Conservation (phyloP, 2,329 filamentous ascomycete species). For the Polytolypa hystricis region DNA sequence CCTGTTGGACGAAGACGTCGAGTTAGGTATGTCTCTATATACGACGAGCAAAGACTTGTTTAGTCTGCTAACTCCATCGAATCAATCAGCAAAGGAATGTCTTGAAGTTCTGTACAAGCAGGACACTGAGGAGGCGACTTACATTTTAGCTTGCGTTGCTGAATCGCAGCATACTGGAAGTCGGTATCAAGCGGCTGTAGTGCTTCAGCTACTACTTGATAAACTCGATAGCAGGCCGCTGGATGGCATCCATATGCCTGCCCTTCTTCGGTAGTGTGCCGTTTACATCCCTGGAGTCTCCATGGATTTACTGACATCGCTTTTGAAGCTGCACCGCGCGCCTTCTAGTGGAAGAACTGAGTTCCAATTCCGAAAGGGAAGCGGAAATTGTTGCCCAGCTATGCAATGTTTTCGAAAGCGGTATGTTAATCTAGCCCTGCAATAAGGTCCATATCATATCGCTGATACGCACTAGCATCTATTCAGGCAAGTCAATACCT, state of each 20-base stretch:
- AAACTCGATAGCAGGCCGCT: slow-evolving; percentile 41
- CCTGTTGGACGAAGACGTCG: slow-evolving; percentile 46
- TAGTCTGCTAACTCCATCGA: slow-evolving; percentile 4
- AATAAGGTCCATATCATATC: too few species aligned
- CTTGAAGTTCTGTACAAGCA: slow-evolving; percentile 49
- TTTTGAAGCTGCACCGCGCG: slow-evolving; percentile 36
- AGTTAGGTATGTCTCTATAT: slow-evolving; percentile 32
- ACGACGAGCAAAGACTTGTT: slow-evolving; percentile 11
- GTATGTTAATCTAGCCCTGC: slow-evolving; percentile 19
- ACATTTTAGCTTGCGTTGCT: slow-evolving; percentile 69
- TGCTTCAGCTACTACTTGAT: slow-evolving; percentile 50
- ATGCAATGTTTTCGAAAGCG: slow-evolving; percentile 44
- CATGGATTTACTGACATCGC: too few species aligned
- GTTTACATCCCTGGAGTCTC: too few species aligned
- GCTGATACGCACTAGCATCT: slow-evolving; percentile 33
- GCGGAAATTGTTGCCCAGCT: slow-evolving; percentile 35
- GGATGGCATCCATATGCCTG: slow-evolving; percentile 47
- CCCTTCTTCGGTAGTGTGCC: slow-evolving; percentile 53
- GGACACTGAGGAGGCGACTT: slow-evolving; percentile 44
- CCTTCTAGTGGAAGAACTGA: slow-evolving; percentile 35
- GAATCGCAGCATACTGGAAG: slow-evolving; percentile 61
- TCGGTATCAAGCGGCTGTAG: slow-evolving; percentile 46
- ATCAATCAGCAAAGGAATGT: slow-evolving; percentile 47
- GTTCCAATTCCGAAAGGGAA: slow-evolving; percentile 17
- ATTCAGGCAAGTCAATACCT: slow-evolving; percentile 33